These are phyloP conservation scores for Monilinia polystroma DNA, from an alignment of 2,329 filamentous ascomycete genomes.

Conservation along the genomic window DNA sequence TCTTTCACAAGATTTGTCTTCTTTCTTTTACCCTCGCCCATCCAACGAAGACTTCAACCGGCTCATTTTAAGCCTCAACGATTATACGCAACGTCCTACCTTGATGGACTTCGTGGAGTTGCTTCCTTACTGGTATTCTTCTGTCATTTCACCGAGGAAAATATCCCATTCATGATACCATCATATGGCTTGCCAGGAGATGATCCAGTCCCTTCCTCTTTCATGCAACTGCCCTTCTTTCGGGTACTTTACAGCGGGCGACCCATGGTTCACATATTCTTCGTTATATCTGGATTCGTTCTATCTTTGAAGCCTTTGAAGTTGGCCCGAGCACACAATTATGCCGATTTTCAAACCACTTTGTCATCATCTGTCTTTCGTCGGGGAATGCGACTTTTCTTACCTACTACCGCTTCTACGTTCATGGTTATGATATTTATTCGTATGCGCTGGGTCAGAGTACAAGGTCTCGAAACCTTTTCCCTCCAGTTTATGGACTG, in stretches of 20 bases:
- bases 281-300: slow-evolving; percentile 52
- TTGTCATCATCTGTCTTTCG: slow-evolving; percentile 50
- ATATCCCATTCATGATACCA: slow-evolving; percentile 42
- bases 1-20: slow-evolving; percentile 18
- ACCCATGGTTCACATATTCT: slow-evolving; percentile 53
- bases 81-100: slow-evolving; percentile 44
- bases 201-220: slow-evolving; percentile 41
- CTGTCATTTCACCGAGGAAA: slow-evolving; percentile 47
- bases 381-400: slow-evolving; percentile 49
- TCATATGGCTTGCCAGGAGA: slow-evolving; percentile 37
- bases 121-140: slow-evolving; percentile 51
- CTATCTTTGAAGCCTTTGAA: slow-evolving; percentile 48
- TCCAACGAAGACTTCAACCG: slow-evolving; percentile 39
- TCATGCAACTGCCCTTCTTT: slow-evolving; percentile 48
- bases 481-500: slow-evolving; percentile 16
- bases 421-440: slow-evolving; percentile 23
- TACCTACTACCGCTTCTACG: slow-evolving; percentile 38
- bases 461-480: not conserved
- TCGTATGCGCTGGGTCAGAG: not conserved
- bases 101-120: slow-evolving; percentile 51
- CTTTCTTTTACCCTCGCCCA: slow-evolving; percentile 37
- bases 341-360: slow-evolving; percentile 42
- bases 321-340: slow-evolving; percentile 44
- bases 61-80: slow-evolving; percentile 30
- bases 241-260: slow-evolving; percentile 48